A percentile compares a stretch with the other conserved stretches of the same genome.
Conservation (phyloP, 495 filamentous ascomycete species). For the Penicillium odoratum region DNA sequence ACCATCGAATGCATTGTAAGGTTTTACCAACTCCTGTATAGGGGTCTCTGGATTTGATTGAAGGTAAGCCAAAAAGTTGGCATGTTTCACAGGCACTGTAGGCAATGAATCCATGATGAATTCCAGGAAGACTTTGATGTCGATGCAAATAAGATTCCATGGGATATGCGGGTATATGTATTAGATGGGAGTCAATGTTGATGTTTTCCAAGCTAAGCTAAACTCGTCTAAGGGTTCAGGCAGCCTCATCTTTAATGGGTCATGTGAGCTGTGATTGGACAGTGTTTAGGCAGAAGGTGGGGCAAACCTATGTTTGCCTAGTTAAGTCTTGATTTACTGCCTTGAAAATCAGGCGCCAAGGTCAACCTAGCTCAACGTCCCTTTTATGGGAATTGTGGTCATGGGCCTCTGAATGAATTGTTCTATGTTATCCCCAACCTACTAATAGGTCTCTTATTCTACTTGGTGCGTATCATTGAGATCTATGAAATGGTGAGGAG, state of each 20-base stretch:
- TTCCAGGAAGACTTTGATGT: not conserved
- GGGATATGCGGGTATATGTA: not conserved
- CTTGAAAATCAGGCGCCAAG: no score
- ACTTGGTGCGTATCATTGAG: no score
- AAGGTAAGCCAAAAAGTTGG: slow-evolving; percentile 46
- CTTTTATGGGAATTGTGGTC: no score
- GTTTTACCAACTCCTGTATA: slow-evolving; percentile 59
- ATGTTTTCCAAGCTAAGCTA: not conserved
- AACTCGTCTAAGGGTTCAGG: not conserved
- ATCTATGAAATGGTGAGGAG: no score
- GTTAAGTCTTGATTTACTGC: no score
- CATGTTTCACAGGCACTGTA: slow-evolving; percentile 39
- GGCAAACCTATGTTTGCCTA: no score
- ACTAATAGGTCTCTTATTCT: no score
- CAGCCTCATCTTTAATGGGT: not conserved
- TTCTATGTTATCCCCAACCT: no score
- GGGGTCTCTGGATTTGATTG: slow-evolving; percentile 50
- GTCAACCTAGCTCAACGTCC: no score
- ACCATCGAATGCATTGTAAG: slow-evolving; percentile 68
- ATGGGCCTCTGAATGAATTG: no score
- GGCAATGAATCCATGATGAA: slow-evolving; percentile 33
- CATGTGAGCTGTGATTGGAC: no score
- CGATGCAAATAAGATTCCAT: not conserved
- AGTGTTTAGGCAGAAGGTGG: no score
- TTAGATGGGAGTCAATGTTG: not conserved